Evolutionary conservation across 169 alveolate genomes (phyloP).

Genomic region (Eimeria sp.): DNA sequence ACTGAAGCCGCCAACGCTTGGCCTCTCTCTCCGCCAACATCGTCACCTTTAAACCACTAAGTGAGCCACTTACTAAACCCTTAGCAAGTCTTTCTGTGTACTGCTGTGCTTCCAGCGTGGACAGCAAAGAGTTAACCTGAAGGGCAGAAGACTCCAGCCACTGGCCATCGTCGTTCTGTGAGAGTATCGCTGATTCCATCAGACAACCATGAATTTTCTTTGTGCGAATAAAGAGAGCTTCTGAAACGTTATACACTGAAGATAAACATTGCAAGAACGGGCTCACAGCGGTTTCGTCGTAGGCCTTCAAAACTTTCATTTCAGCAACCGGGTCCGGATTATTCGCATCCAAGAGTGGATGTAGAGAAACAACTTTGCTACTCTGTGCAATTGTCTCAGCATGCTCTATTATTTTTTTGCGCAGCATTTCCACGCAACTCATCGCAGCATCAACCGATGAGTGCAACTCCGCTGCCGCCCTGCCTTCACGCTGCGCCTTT

Average conservation of each 20-base stretch:
- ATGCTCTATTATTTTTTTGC: neutral
- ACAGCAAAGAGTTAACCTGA: constrained; percentile 2
- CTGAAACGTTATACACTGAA: neutral
- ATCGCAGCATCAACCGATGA: neutral
- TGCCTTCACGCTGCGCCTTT: neutral
- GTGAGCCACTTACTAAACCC: constrained; percentile 12
- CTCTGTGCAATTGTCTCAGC: neutral
- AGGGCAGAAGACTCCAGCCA: neutral
- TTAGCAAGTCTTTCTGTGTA: neutral
- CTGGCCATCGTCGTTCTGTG: neutral
- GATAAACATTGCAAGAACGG: neutral
- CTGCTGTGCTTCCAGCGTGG: neutral
- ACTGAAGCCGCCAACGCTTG: neutral
- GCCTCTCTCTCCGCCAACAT: constrained; percentile 31
- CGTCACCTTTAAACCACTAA: constrained; percentile 18
- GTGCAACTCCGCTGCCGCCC: neutral
- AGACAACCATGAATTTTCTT: neutral
- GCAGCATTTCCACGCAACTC: neutral
- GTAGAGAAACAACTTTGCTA: constrained; percentile 6
- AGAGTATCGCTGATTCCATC: neutral
- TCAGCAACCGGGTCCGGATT: neutral
- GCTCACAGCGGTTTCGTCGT: constrained; percentile 20
- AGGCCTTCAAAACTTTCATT: neutral
- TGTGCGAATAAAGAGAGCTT: neutral
- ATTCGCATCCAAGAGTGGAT: neutral